These are phyloP conservation scores for Coniochaeta sp. DNA, from an alignment of 2,329 filamentous ascomycete genomes.

Conservation along the genomic window DNA sequence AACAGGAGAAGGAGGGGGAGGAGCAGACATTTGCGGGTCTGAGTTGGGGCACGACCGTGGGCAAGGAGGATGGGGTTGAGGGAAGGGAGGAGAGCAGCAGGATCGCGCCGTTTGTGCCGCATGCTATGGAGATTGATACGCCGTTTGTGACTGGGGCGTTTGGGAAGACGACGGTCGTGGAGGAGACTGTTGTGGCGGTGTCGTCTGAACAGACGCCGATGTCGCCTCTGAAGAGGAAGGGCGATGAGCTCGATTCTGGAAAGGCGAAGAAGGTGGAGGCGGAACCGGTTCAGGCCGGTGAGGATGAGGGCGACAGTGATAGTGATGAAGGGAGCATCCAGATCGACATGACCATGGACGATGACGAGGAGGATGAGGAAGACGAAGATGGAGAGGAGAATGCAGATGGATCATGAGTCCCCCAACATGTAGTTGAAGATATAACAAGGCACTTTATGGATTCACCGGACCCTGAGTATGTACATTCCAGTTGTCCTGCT, in stretches of 20 bases:
- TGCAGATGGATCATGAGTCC: slow-evolving; percentile 2
- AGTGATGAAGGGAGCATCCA: slow-evolving; percentile 48
- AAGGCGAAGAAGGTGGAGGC: slow-evolving; percentile 10
- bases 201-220: not conserved
- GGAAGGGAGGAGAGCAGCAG: slow-evolving; percentile 6
- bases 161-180: not conserved
- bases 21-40: not conserved
- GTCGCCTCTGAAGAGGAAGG: slow-evolving; percentile 32
- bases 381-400: slow-evolving; percentile 20
- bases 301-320: slow-evolving; percentile 35
- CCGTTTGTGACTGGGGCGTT: not conserved
- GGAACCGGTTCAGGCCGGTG: slow-evolving; percentile 12
- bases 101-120: not conserved
- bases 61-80: slow-evolving; percentile 15
- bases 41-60: slow-evolving; percentile 15
- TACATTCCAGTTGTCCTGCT: not conserved
- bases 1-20: slow-evolving; percentile 11
- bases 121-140: not conserved
- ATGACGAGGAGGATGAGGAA: slow-evolving; percentile 36
- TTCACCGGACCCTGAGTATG: not conserved
- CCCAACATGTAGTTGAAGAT: slow-evolving; percentile 5
- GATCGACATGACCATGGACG: slow-evolving; percentile 52
- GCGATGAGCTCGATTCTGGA: slow-evolving; percentile 19
- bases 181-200: not conserved
- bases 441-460: not conserved